Evolutionary conservation across 1,284 basidiomycete genomes (phyloP).

Genomic region (Cutaneotrichosporon cavernicola): DNA sequence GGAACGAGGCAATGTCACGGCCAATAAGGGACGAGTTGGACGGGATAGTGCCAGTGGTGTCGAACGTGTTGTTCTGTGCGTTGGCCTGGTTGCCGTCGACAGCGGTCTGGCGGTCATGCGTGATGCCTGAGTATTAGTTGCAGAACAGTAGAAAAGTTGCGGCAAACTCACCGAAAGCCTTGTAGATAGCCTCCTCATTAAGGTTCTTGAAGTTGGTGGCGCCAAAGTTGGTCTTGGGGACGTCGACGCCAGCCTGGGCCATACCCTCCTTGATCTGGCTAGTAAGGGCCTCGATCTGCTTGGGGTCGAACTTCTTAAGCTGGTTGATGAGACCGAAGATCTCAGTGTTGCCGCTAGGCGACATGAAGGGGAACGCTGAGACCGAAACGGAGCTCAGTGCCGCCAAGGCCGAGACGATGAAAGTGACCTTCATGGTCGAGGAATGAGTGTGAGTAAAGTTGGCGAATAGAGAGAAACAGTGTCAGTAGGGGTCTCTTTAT

Average conservation of each 20-base stretch:
- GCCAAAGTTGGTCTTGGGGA: slow-evolving; percentile 13
- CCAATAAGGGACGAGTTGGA: slow-evolving; percentile 1
- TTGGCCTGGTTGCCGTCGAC: slow-evolving; percentile 12
- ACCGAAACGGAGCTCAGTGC: slow-evolving; percentile 13
- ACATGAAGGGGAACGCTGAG: slow-evolving; percentile 20
- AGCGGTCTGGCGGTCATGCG: slow-evolving; percentile 9
- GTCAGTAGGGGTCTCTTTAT: neutral
- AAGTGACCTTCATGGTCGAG: slow-evolving; percentile 17
- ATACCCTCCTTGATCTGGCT: slow-evolving; percentile 17
- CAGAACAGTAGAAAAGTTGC: neutral
- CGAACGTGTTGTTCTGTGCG: neutral
- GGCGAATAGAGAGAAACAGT: neutral
- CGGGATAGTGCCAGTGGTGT: neutral
- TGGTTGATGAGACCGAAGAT: slow-evolving; percentile 11
- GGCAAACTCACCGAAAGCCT: slow-evolving; percentile 5
- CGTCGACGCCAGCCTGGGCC: slow-evolving; percentile 11
- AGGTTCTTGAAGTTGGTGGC: slow-evolving; percentile 10
- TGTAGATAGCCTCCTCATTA: slow-evolving; percentile 10
- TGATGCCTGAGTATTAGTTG: neutral
- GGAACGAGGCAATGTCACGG: slow-evolving; percentile 2
- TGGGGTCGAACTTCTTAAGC: slow-evolving; percentile 13
- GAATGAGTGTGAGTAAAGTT: slow-evolving; percentile 11
- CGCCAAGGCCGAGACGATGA: slow-evolving; percentile 6
- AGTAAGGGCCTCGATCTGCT: slow-evolving; percentile 12
- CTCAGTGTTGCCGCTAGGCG: slow-evolving; percentile 12